Evolutionary conservation across 768 basidiomycete species (phyloP).

Genomic region (Tricholoma matsutake): DNA sequence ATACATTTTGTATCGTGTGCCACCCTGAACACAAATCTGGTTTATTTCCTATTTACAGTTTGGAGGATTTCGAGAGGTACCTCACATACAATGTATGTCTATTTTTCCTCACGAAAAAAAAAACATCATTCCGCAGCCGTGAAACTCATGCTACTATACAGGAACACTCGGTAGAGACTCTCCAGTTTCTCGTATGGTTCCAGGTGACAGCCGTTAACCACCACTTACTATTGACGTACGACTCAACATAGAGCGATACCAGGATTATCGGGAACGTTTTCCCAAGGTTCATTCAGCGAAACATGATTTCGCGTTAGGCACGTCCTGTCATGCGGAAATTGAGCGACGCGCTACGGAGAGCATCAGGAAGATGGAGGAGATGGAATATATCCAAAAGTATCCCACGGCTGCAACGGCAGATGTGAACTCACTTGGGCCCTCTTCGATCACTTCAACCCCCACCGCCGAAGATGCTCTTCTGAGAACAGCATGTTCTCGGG

Average conservation of each 20-base stretch:
- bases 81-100: constrained; percentile 23
- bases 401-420: background rate
- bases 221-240: constrained; percentile 3
- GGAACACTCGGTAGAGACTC: constrained; percentile 30
- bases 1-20: constrained; percentile 3
- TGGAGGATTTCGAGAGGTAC: constrained; percentile 27
- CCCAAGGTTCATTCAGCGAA: constrained; percentile 21
- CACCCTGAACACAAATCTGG: background rate
- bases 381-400: background rate
- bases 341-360: constrained; percentile 11
- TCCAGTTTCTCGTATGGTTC: constrained; percentile 37
- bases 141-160: constrained; percentile 13
- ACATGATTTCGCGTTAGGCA: constrained; percentile 19
- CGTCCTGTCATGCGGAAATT: constrained; percentile 5
- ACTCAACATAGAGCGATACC: constrained; percentile 3
- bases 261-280: constrained; percentile 37
- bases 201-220: constrained; percentile 19
- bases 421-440: background rate
- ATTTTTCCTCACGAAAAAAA: constrained; percentile 9
- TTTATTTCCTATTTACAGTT: constrained; percentile 13
- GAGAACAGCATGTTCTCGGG: constrained; percentile 24
- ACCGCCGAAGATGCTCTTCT: constrained; percentile 9
- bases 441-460: constrained; percentile 3
- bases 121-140: constrained; percentile 18
- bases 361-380: constrained; percentile 9